Percentiles rank a stretch among this genome's conserved stretches.
Conservation (phyloP, 2,329 filamentous ascomycete species). For the Phyllosticta citriasiana region DNA sequence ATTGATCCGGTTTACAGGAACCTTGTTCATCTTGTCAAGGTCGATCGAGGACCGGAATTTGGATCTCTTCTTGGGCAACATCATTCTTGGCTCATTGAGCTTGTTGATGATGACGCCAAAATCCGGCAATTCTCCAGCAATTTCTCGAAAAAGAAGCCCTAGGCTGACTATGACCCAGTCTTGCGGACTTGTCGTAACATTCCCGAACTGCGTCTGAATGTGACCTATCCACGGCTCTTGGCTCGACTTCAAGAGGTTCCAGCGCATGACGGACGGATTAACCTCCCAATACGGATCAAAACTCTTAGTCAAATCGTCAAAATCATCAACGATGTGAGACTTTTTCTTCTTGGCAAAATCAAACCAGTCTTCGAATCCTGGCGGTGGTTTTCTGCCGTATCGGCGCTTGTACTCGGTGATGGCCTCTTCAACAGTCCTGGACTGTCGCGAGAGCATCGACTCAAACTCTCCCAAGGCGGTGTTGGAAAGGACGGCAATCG, state of each 20-base stretch:
- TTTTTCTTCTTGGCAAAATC: conserved; percentile 30
- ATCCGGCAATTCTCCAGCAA: not conserved
- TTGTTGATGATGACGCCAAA: not conserved
- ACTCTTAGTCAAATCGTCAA: conserved; percentile 33
- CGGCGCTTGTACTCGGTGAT: conserved; percentile 34
- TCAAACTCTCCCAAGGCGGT: conserved; percentile 24
- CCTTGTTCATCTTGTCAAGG: not conserved
- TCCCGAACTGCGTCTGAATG: not conserved
- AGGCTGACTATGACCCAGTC: not conserved
- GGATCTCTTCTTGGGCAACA: not conserved
- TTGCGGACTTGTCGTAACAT: not conserved
- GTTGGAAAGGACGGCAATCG: conserved; percentile 15
- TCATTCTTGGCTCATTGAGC: not conserved
- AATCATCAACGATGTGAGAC: conserved; percentile 43
- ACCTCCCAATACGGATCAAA: conserved; percentile 34
- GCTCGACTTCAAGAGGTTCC: not conserved
- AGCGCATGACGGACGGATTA: conserved; percentile 14
- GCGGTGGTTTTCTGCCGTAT: conserved; percentile 35
- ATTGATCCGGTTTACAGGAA: not conserved
- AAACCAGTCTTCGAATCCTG: conserved; percentile 40
- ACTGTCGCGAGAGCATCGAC: conserved; percentile 27
- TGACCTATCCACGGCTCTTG: not conserved
- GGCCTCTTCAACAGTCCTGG: conserved; percentile 27
- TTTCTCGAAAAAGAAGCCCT: not conserved
- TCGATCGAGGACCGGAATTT: not conserved